A percentile compares a stretch with the other conserved stretches of the same genome.
These are phyloP conservation scores for Amanita subjunquillea DNA, from an alignment of 768 basidiomycete genomes.

Conservation along the genomic window DNA sequence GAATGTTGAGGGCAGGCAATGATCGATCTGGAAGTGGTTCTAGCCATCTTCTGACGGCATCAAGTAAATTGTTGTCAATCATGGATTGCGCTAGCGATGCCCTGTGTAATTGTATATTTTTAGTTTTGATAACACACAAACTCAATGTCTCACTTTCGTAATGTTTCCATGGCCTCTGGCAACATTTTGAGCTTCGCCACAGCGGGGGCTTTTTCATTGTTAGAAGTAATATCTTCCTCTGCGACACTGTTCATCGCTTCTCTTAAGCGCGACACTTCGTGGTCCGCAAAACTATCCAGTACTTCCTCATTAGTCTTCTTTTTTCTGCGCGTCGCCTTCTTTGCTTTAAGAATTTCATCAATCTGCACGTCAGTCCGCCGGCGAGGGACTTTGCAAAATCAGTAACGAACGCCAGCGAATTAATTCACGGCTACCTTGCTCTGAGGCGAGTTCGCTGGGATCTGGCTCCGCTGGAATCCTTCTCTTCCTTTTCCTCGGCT, in stretches of 20 bases:
- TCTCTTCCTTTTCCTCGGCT: constrained; percentile 44
- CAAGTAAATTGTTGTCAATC: constrained; percentile 89
- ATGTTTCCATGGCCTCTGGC: constrained; percentile 83
- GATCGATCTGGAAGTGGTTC: constrained; percentile 91
- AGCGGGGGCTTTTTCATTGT: constrained; percentile 73
- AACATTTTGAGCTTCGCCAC: constrained; percentile 76
- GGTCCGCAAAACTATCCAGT: constrained; percentile 81
- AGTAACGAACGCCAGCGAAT: constrained; percentile 1
- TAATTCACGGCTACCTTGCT: constrained; percentile 48
- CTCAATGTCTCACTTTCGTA: constrained; percentile 62
- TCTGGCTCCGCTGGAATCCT: constrained; percentile 53
- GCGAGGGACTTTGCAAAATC: constrained; percentile 16
- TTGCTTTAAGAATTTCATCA: constrained; percentile 79
- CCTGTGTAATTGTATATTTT: constrained; percentile 28
- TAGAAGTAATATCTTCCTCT: constrained; percentile 73
- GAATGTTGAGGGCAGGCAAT: constrained; percentile 92
- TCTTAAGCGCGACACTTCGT: constrained; percentile 82
- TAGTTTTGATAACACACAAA: background rate
- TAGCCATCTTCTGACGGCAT: constrained; percentile 83
- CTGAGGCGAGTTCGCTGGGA: constrained; percentile 58
- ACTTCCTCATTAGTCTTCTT: constrained; percentile 72
- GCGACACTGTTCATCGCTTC: constrained; percentile 84
- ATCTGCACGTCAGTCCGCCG: constrained; percentile 69
- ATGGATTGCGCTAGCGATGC: constrained; percentile 83
- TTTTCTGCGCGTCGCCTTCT: constrained; percentile 62